Evolutionary conservation across 2,329 filamentous ascomycete species (phyloP).

Genomic region (Aureobasidium subglaciale): DNA sequence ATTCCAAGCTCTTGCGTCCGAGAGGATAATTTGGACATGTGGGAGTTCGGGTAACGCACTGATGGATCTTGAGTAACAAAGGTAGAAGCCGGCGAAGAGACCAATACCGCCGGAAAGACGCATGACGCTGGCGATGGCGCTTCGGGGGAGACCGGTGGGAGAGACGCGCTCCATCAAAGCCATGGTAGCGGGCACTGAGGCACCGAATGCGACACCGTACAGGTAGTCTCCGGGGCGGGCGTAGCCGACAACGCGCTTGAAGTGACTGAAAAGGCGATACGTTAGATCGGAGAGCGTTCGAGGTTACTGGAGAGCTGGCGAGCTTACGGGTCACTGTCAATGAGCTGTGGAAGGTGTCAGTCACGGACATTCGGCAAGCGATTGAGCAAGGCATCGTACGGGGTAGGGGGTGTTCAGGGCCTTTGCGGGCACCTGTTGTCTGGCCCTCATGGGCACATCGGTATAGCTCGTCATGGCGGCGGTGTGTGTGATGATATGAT

Average conservation of each 20-base stretch:
- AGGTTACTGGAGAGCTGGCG: constrained; percentile 17
- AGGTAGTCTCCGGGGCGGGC: constrained; percentile 78
- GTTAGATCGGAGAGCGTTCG: constrained; percentile 16
- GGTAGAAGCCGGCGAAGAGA: constrained; percentile 69
- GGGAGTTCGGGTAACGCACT: constrained; percentile 50
- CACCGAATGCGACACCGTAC: constrained; percentile 59
- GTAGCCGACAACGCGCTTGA: constrained; percentile 84
- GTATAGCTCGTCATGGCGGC: constrained; percentile 14
- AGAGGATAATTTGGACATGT: background rate
- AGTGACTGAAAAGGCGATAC: constrained; percentile 55
- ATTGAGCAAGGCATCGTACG: constrained; percentile 49
- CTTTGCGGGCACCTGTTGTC: constrained; percentile 58
- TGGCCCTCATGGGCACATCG: constrained; percentile 13
- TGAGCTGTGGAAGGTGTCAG: constrained; percentile 59
- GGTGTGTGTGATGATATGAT: constrained; percentile 3
- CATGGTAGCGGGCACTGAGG: constrained; percentile 67
- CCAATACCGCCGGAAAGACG: constrained; percentile 69
- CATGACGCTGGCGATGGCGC: constrained; percentile 76
- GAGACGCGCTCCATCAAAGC: constrained; percentile 74
- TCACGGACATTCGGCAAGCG: background rate
- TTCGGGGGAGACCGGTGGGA: constrained; percentile 76
- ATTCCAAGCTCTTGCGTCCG: constrained; percentile 1
- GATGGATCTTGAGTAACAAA: constrained; percentile 76
- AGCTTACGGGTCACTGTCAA: constrained; percentile 94
- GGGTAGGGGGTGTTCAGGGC: constrained; percentile 76